Evolutionary conservation across 306 rosid genomes (phyloP).

Genomic region (Acmispon strigosus): DNA sequence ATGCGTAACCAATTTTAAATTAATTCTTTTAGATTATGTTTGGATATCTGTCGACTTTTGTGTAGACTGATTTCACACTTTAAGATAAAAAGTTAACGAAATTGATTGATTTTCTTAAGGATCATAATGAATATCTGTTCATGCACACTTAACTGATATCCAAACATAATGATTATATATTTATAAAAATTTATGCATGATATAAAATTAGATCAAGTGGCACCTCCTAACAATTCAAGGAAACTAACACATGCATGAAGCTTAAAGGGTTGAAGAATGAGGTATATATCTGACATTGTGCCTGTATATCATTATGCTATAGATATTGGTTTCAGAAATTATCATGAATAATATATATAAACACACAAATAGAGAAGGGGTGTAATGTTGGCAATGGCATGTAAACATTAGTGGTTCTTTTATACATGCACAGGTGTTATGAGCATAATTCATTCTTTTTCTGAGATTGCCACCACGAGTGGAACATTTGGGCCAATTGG

Average conservation of each 20-base stretch:
- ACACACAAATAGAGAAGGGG: neutral
- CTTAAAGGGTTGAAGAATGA: neutral
- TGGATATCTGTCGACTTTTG: too few relatives aligned
- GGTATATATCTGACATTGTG: neutral
- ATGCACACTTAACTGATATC: too few relatives aligned
- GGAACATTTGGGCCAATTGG: constrained; percentile 35
- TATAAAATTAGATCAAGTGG: constrained; percentile 1
- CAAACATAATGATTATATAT: too few relatives aligned
- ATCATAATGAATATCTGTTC: too few relatives aligned
- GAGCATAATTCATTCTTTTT: neutral
- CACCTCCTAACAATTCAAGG: neutral
- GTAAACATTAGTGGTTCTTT: constrained; percentile 1
- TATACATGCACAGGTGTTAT: neutral
- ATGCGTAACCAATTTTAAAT: too few relatives aligned
- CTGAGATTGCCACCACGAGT: constrained; percentile 7
- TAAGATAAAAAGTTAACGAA: too few relatives aligned
- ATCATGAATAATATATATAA: neutral
- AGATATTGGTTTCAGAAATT: constrained; percentile 17
- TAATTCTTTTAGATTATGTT: too few relatives aligned
- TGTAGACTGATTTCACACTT: too few relatives aligned
- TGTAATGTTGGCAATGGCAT: constrained; percentile 14
- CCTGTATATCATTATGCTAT: neutral
- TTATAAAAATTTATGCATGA: too few relatives aligned
- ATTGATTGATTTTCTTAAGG: too few relatives aligned
- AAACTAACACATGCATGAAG: constrained; percentile 4